These are phyloP conservation scores for Linum usitatissimum DNA, from an alignment of 345 rosid genomes.

Conservation along the genomic window DNA sequence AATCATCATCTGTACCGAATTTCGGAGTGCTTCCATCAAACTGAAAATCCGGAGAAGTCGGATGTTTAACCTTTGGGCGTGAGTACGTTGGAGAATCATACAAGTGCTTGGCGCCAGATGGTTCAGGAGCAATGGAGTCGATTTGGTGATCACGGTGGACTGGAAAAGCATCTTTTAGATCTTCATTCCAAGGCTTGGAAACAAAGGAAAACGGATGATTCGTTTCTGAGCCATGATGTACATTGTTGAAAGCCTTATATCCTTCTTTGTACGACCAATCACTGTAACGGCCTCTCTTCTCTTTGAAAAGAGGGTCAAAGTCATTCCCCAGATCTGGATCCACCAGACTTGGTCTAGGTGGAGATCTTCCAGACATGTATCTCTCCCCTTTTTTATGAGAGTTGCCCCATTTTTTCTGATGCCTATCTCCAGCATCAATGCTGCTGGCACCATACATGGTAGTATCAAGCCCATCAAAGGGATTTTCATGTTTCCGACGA, in stretches of 20 bases:
- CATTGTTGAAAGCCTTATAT: constrained; percentile 23
- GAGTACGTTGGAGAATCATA: constrained; percentile 19
- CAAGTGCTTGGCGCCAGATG: constrained; percentile 12
- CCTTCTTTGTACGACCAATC: constrained; percentile 31
- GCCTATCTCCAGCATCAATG: constrained; percentile 18
- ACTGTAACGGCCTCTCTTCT: constrained; percentile 13
- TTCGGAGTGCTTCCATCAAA: constrained; percentile 12
- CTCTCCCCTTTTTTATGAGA: constrained; percentile 12
- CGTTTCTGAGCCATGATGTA: constrained; percentile 15
- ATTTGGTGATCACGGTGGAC: constrained; percentile 10
- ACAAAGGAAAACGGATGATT: constrained; percentile 12
- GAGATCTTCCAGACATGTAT: constrained; percentile 19
- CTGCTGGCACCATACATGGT: constrained; percentile 12
- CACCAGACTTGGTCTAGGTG: constrained; percentile 17
- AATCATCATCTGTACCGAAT: constrained; percentile 22
- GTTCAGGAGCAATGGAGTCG: constrained; percentile 15
- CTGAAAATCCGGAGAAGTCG: constrained; percentile 17
- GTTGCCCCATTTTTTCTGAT: constrained; percentile 15
- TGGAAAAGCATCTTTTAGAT: constrained; percentile 14
- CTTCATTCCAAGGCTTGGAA: constrained; percentile 19
- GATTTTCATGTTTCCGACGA: constrained; percentile 19
- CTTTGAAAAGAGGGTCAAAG: constrained; percentile 20
- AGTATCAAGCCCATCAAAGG: constrained; percentile 21
- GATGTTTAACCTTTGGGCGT: constrained; percentile 29
- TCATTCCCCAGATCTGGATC: constrained; percentile 21